These are phyloP conservation scores for Porcisia deanei DNA, from an alignment of 208 protist species.

Conservation along the genomic window DNA sequence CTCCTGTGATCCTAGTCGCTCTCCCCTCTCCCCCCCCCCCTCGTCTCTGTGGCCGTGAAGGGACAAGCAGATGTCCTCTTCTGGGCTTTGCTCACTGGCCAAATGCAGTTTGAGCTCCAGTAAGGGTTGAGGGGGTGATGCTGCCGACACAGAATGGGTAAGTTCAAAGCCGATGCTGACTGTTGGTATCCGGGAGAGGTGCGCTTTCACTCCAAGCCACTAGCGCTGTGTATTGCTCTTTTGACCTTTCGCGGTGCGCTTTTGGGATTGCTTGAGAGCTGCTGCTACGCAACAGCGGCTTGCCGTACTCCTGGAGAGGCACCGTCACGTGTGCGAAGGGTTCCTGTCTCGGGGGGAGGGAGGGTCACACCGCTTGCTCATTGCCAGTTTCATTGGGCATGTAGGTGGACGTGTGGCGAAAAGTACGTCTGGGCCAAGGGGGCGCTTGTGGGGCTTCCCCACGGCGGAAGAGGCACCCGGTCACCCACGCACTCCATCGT, in stretches of 20 bases:
- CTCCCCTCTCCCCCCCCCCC: neutral
- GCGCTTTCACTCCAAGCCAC: conserved; percentile 33
- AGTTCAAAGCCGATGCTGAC: conserved; percentile 35
- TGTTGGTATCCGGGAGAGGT: conserved; percentile 15
- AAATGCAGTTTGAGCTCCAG: neutral
- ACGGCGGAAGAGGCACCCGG: neutral
- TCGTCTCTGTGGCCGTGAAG: neutral
- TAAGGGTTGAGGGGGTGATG: neutral
- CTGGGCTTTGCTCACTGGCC: neutral
- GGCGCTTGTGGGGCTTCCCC: conserved; percentile 19
- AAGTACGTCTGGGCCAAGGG: conserved; percentile 16
- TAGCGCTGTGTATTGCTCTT: conserved; percentile 18
- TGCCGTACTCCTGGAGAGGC: conserved; percentile 12
- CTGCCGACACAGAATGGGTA: conserved; percentile 16
- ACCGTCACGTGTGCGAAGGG: conserved; percentile 9
- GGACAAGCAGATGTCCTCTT: conserved; percentile 10
- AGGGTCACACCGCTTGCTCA: conserved; percentile 1
- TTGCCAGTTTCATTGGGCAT: neutral
- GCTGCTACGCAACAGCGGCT: conserved; percentile 15
- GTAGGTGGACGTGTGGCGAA: conserved; percentile 2
- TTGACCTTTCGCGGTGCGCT: conserved; percentile 3
- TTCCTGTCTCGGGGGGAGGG: conserved; percentile 8
- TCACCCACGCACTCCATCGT: neutral
- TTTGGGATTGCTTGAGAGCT: conserved; percentile 15
- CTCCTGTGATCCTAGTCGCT: no score